Percentiles rank a stretch among this genome's conserved stretches.
These are phyloP conservation scores for Guillardia theta DNA, from an alignment of 78 protist species.

Conservation along the genomic window DNA sequence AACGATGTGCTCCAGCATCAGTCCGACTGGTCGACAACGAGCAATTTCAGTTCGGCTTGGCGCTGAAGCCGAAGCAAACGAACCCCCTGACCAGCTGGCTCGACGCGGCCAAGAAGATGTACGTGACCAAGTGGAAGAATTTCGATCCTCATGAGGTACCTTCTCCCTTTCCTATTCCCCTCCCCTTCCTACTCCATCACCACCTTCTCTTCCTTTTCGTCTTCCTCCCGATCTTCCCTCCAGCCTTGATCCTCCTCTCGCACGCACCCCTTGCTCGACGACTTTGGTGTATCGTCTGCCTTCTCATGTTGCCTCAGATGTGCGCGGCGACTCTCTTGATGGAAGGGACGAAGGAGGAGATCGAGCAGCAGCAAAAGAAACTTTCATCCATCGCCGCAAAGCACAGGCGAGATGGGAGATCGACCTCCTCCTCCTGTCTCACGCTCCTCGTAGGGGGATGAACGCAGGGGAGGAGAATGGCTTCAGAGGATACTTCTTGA, in stretches of 20 bases:
- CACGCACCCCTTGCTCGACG: no score
- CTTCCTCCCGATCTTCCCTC: not conserved
- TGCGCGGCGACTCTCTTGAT: not conserved
- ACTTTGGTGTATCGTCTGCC: not conserved
- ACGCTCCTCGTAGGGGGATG: slow-evolving; percentile 25
- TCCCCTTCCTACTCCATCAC: not conserved
- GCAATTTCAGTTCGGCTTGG: slow-evolving; percentile 63
- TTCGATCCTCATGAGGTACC: slow-evolving; percentile 14
- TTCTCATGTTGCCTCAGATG: not conserved
- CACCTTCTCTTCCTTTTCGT: not conserved
- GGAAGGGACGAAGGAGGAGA: not conserved
- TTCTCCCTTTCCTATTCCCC: not conserved
- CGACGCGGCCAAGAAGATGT: slow-evolving; percentile 38
- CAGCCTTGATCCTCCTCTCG: no score
- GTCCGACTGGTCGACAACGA: slow-evolving; percentile 69
- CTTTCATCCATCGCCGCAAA: no score
- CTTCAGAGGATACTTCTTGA: slow-evolving; percentile 45
- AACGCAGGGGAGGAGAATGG: slow-evolving; percentile 52
- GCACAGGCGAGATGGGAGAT: no score
- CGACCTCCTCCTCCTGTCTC: no score
- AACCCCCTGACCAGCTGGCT: not conserved
- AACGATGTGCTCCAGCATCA: slow-evolving; percentile 67
- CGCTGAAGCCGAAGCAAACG: slow-evolving; percentile 45
- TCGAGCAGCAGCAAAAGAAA: no score
- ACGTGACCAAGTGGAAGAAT: slow-evolving; percentile 37